Conservation (phyloP, 768 basidiomycete genomes). For the Leccinum pellstonianum region DNA sequence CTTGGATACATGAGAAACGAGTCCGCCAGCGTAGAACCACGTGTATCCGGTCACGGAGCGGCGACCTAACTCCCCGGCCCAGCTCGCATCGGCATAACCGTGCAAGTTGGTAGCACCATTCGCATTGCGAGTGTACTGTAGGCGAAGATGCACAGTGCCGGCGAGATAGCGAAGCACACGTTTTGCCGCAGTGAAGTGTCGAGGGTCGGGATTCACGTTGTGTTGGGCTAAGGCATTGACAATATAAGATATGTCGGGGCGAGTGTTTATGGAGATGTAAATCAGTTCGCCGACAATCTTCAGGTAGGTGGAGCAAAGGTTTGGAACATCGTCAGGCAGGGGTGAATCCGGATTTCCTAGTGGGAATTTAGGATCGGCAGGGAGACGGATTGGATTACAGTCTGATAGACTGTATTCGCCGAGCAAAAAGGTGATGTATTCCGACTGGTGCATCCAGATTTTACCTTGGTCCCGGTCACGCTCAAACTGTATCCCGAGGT, state of each 20-base stretch:
- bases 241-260: too few species aligned
- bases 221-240: background rate
- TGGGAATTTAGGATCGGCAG: background rate
- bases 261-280: background rate
- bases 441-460: background rate
- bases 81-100: background rate
- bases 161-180: background rate
- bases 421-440: background rate
- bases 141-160: background rate
- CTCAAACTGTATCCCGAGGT: background rate
- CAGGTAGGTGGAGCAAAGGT: background rate
- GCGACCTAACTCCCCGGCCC: background rate
- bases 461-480: background rate
- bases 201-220: background rate
- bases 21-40: background rate
- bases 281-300: background rate
- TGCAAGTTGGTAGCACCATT: background rate
- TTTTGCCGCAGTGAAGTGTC: background rate
- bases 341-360: background rate
- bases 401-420: background rate
- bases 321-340: background rate
- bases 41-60: background rate
- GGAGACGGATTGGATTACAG: background rate
- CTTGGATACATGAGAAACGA: background rate
- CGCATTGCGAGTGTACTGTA: background rate